Evolutionary conservation across 495 filamentous ascomycete species (phyloP).

Genomic region (Amphirosellinia nigrospora): DNA sequence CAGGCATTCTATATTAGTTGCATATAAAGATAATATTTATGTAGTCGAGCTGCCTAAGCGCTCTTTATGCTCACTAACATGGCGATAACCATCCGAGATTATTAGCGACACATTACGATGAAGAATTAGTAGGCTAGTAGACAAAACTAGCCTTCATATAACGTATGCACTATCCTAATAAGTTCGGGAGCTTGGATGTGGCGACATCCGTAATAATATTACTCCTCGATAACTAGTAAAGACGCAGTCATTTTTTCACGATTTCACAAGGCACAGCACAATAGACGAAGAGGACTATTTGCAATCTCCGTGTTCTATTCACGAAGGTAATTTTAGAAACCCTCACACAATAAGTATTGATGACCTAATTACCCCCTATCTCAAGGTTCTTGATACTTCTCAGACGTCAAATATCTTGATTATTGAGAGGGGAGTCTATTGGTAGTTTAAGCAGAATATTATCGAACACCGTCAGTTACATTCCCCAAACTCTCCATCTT

Average conservation of each 20-base stretch:
- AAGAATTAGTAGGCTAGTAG: not conserved
- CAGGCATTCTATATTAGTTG: constrained; percentile 5
- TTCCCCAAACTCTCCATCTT: not conserved
- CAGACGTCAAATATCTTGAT: not conserved
- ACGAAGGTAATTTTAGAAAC: no score
- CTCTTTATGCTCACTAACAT: not conserved
- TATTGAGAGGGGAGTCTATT: not conserved
- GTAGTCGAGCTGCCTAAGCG: not conserved
- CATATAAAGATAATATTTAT: not conserved
- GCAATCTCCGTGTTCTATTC: no score
- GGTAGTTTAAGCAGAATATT: not conserved
- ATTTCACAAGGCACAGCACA: no score
- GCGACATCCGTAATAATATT: not conserved
- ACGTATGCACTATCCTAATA: not conserved
- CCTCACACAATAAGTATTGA: no score
- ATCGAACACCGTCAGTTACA: not conserved
- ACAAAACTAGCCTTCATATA: not conserved
- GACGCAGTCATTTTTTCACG: no score
- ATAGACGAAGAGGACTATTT: no score
- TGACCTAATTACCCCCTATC: no score
- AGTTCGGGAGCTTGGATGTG: not conserved
- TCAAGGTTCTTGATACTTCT: no score
- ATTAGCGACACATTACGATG: not conserved
- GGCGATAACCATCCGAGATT: not conserved
- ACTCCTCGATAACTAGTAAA: no score